Base-by-base conservation (phyloP, 2,329 filamentous ascomycete genomes). In the Diaporthe sp. region DNA sequence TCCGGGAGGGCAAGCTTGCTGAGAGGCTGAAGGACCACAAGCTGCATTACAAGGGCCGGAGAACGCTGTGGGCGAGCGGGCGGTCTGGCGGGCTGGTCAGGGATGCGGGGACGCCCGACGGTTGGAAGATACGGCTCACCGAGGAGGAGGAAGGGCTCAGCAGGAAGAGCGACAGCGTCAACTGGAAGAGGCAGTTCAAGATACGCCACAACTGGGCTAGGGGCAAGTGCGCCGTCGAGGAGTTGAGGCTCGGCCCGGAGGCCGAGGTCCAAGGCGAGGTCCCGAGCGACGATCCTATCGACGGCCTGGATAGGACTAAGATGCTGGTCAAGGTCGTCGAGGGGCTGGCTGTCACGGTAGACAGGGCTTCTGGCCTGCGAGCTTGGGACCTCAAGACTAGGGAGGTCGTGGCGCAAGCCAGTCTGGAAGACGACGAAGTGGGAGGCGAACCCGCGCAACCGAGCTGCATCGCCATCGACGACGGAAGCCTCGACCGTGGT, bases 131-230 rank as follows among this genome's bases (percentile, higher is more conserved):
- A 71, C 78, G 71, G 58, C 91, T 49, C 46, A 15, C 34, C 17
- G 25, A 37, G 73, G 88, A 90, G 71, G 89, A 93, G 72, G 85
- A 89, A 61, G 87, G 89, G 79, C 81, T 44, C 2, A 31, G 39
- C 2, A 44, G 25, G 31, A 75, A 57, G 15, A 75, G 42, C 22
- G 39, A 70, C 12, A 72, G 60, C n/a, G 88, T 93, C 31, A 91
- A 97, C 81, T 98, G 96, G 96, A 98, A 97, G 86, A 90, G 91
- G 77, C 94, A 97, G 80, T 98, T 97, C 84, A 95, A 93, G 80
- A 87, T 98, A 68, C 90, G 94, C 61, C 94, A 98, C 82, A 98
- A 98, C 84, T 98, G 97, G 97, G 91, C 94, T 1, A 91, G 89
- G 77, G 97, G 96, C 0, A 92, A 91, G 79, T 98, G 95, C 80